Evolutionary conservation across 805 yeast species (phyloP).

Genomic region (Metschnikowia colocasiae): DNA sequence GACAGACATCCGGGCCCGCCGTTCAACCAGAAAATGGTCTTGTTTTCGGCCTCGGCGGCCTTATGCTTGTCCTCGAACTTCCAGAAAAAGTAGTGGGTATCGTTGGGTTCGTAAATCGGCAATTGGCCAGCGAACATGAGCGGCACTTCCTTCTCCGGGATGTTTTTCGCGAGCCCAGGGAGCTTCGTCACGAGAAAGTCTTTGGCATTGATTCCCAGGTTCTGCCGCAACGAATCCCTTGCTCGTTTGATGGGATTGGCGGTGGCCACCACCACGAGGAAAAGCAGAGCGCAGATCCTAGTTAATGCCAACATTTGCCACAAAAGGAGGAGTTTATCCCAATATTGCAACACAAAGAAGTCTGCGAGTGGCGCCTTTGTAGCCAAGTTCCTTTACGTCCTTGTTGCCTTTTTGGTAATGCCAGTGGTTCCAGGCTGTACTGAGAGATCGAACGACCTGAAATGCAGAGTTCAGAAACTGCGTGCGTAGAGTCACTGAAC

Average conservation of each 20-base stretch:
- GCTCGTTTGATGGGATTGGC: slow-evolving; percentile 18
- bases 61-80: slow-evolving; percentile 44
- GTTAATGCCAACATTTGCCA: background rate
- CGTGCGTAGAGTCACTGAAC: background rate
- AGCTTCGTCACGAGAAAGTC: slow-evolving; percentile 29
- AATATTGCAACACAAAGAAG: too few species aligned
- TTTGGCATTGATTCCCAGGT: slow-evolving; percentile 8
- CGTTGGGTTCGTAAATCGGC: slow-evolving; percentile 48
- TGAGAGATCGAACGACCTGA: background rate
- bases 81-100: slow-evolving; percentile 76
- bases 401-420: background rate
- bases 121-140: slow-evolving; percentile 67
- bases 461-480: background rate
- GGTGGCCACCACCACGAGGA: slow-evolving; percentile 3
- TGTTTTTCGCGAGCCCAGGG: slow-evolving; percentile 36
- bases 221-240: slow-evolving; percentile 4
- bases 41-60: slow-evolving; percentile 32
- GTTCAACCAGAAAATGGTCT: slow-evolving; percentile 81
- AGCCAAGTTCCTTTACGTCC: background rate
- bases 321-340: too few species aligned
- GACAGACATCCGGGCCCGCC: slow-evolving; percentile 99
- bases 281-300: background rate
- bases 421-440: too few species aligned
- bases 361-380: background rate
- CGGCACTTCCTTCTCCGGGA: slow-evolving; percentile 37